A percentile compares a stretch with the other conserved stretches of the same genome.
These are phyloP conservation scores for Mycena floridula DNA, from an alignment of 768 basidiomycete genomes.

Conservation along the genomic window DNA sequence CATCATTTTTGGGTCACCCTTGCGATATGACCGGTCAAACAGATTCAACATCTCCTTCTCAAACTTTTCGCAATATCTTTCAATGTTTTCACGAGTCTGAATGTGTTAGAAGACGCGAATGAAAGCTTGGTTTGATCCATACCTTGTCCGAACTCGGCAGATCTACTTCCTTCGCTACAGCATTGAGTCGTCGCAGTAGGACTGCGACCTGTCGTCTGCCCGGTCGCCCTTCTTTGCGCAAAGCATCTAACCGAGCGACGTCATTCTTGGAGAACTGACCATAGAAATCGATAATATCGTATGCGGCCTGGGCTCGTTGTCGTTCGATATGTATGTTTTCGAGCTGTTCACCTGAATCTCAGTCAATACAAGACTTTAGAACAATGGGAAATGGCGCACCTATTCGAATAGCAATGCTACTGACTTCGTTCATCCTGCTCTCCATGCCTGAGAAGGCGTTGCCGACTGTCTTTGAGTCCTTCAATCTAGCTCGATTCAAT, in stretches of 20 bases:
- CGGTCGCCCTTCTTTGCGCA: conserved; percentile 84
- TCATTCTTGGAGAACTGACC: conserved; percentile 86
- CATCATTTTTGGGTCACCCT: conserved; percentile 99
- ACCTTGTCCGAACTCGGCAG: conserved; percentile 79
- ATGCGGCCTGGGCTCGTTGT: conserved; percentile 89
- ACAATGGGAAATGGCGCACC: conserved; percentile 45
- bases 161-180: conserved; percentile 91
- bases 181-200: conserved; percentile 75
- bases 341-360: conserved; percentile 77
- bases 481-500: conserved; percentile 1
- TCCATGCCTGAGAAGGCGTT: conserved; percentile 89
- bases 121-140: conserved; percentile 7
- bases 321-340: conserved; percentile 91
- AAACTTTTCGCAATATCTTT: conserved; percentile 97
- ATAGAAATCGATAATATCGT: conserved; percentile 90
- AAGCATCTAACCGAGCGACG: conserved; percentile 62
- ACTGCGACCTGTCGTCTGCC: conserved; percentile 88
- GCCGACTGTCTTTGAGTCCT: conserved; percentile 62
- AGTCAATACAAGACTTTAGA: conserved; percentile 5
- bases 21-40: conserved; percentile 93
- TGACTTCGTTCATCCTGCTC: conserved; percentile 85
- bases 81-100: conserved; percentile 86
- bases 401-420: conserved; percentile 89
- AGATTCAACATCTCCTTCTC: conserved; percentile 97
- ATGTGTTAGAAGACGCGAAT: conserved; percentile 1